phyloP scores from a whole-genome alignment of 176 grass and related monocot species.

The Rhynchospora breviuscula region DNA sequence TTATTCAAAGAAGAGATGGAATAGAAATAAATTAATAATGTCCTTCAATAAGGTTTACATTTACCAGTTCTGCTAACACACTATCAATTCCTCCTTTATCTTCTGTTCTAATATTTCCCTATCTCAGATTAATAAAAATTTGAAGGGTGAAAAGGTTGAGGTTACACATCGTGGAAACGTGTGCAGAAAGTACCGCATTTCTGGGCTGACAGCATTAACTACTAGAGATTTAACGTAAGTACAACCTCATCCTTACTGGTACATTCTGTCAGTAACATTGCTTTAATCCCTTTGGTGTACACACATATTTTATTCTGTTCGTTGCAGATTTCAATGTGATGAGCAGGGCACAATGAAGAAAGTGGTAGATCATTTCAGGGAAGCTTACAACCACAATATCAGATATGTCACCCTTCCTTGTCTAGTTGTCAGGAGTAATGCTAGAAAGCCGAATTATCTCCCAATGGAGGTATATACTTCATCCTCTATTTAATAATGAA shows the following conservation, averaged over 20 bases:
- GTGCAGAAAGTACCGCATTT: constrained; percentile 35
- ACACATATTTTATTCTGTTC: neutral
- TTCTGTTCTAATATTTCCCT: neutral
- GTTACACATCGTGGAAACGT: constrained; percentile 31
- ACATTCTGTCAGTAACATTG: neutral
- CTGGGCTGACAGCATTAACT: constrained; percentile 9
- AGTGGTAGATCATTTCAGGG: constrained; percentile 48
- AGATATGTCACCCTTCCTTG: constrained; percentile 46
- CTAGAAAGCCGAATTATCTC: constrained; percentile 46
- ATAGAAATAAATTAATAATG: neutral
- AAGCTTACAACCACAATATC: constrained; percentile 36
- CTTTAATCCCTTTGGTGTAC: neutral
- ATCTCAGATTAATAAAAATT: constrained; percentile 45
- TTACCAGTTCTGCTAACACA: neutral
- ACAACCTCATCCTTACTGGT: neutral
- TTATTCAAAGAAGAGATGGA: neutral
- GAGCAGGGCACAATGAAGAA: neutral
- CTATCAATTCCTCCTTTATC: neutral
- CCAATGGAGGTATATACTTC: constrained; percentile 57
- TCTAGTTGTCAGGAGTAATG: constrained; percentile 50
- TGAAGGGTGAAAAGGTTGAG: constrained; percentile 51
- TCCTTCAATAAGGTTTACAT: neutral
- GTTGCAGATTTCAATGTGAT: neutral
- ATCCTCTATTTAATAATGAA: constrained; percentile 1
- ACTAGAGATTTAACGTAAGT: constrained; percentile 30